A percentile compares a stretch with the other conserved stretches of the same genome.
These are phyloP conservation scores for Microglena sp. DNA, from an alignment of 139 green algal species.

Conservation along the genomic window DNA sequence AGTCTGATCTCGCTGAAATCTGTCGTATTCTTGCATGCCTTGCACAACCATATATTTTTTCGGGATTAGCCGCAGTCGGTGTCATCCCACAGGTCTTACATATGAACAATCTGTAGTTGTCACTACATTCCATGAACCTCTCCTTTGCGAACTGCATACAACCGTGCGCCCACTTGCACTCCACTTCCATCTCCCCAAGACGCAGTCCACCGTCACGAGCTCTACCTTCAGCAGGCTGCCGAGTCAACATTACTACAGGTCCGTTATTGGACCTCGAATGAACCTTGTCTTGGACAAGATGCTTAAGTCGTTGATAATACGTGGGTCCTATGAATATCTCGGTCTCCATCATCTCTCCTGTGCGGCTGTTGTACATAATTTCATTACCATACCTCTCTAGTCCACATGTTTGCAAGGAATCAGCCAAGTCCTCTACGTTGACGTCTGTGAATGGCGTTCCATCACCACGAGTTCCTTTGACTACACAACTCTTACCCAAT, in stretches of 20 bases:
- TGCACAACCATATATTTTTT: conserved; percentile 1
- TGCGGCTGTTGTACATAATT: conserved; percentile 9
- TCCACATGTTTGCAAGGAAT: conserved; percentile 20
- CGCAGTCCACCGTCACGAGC: conserved; percentile 36
- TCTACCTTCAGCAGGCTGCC: conserved; percentile 6
- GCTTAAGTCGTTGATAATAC: conserved; percentile 60
- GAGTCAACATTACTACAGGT: conserved; percentile 4
- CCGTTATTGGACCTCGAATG: not conserved
- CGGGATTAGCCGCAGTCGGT: conserved; percentile 1
- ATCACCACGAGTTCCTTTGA: not conserved
- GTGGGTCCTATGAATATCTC: conserved; percentile 50
- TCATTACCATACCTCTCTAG: conserved; percentile 8
- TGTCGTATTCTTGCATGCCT: conserved; percentile 5
- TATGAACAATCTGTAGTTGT: conserved; percentile 2
- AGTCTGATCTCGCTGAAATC: conserved; percentile 1
- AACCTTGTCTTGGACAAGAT: conserved; percentile 35
- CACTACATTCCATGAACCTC: conserved; percentile 7
- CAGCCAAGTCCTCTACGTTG: conserved; percentile 1
- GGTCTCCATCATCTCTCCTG: conserved; percentile 28
- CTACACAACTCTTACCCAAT: conserved; percentile 20
- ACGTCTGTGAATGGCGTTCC: not conserved
- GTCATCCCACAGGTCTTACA: conserved; percentile 13
- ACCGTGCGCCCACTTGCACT: conserved; percentile 28
- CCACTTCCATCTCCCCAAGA: conserved; percentile 60
- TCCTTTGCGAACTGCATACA: conserved; percentile 8